phyloP scores from a whole-genome alignment of 371 early-diverging fungal species.

The Saksenaea oblongispora region DNA sequence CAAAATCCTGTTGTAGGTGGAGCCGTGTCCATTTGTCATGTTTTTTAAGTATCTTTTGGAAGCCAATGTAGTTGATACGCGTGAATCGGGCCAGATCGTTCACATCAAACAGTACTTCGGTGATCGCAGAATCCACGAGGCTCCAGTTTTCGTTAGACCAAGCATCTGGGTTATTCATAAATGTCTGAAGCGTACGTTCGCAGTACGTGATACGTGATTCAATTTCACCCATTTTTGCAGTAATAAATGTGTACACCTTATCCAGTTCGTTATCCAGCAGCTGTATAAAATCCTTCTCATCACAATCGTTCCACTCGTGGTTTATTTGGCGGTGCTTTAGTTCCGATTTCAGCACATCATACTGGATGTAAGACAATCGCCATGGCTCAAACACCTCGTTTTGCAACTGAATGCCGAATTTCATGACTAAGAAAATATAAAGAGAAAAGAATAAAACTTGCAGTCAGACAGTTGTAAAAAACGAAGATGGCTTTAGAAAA shows the following conservation, averaged over 20 bases:
- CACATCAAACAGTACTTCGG: conserved; percentile 60
- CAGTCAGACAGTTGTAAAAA: background rate
- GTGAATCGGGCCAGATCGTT: conserved; percentile 85
- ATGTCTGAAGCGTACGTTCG: conserved; percentile 55
- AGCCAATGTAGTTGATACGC: conserved; percentile 86
- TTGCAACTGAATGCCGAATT: conserved; percentile 20
- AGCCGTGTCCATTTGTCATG: conserved; percentile 74
- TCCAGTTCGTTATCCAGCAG: conserved; percentile 78
- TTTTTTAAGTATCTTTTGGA: conserved; percentile 87
- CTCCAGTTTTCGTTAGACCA: conserved; percentile 13
- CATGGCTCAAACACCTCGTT: conserved; percentile 40
- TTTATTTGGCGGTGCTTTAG: conserved; percentile 34
- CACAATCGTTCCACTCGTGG: conserved; percentile 57
- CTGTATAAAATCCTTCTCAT: conserved; percentile 74
- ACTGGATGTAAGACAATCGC: conserved; percentile 43
- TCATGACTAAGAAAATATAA: background rate
- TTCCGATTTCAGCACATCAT: conserved; percentile 35
- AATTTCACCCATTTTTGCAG: conserved; percentile 75
- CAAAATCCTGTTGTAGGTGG: conserved; percentile 75
- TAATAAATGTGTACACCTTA: conserved; percentile 84
- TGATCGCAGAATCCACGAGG: conserved; percentile 23
- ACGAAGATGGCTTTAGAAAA: background rate
- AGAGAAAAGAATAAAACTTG: background rate
- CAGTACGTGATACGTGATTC: conserved; percentile 70
- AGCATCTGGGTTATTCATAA: conserved; percentile 12